Evolutionary conservation across 805 yeast species (phyloP).

Genomic region (Starmerella roubikii): DNA sequence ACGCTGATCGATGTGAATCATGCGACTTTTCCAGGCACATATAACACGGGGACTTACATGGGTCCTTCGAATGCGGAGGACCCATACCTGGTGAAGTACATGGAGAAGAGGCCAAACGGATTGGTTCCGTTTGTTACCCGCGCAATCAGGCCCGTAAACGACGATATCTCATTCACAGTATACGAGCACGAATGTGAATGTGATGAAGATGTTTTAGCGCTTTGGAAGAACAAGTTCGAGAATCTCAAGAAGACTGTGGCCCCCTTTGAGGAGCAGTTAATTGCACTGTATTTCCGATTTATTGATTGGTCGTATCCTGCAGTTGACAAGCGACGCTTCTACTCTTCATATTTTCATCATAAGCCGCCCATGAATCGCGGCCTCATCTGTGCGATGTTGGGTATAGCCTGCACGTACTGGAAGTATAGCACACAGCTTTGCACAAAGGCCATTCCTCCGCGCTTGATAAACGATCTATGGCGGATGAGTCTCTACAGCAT

Average conservation of each 20-base stretch:
- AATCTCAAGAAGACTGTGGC: slow-evolving; percentile 8
- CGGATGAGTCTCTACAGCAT: slow-evolving; percentile 21
- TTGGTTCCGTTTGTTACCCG: slow-evolving; percentile 22
- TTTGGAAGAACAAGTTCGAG: slow-evolving; percentile 11
- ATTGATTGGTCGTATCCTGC: slow-evolving; percentile 28
- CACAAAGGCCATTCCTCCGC: slow-evolving; percentile 23
- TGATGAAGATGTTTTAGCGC: slow-evolving; percentile 17
- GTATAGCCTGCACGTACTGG: slow-evolving; percentile 27
- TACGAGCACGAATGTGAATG: slow-evolving; percentile 19
- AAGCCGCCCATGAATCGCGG: slow-evolving; percentile 23
- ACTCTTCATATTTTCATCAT: slow-evolving; percentile 21
- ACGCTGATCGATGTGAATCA: slow-evolving; percentile 8
- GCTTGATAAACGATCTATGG: slow-evolving; percentile 21
- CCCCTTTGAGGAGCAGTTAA: slow-evolving; percentile 21
- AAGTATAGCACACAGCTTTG: slow-evolving; percentile 26
- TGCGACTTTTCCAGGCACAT: slow-evolving; percentile 18
- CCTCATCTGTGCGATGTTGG: slow-evolving; percentile 25
- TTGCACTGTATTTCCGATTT: slow-evolving; percentile 25
- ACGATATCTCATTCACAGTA: slow-evolving; percentile 6
- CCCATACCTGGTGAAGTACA: slow-evolving; percentile 22
- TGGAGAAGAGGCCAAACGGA: slow-evolving; percentile 6
- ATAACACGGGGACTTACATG: slow-evolving; percentile 20
- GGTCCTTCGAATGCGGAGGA: slow-evolving; percentile 26
- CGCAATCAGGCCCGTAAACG: slow-evolving; percentile 20
- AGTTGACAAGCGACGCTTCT: slow-evolving; percentile 24